Base-by-base conservation (phyloP, 2,329 filamentous ascomycete genomes). In the Neofusicoccum umdonicola region DNA sequence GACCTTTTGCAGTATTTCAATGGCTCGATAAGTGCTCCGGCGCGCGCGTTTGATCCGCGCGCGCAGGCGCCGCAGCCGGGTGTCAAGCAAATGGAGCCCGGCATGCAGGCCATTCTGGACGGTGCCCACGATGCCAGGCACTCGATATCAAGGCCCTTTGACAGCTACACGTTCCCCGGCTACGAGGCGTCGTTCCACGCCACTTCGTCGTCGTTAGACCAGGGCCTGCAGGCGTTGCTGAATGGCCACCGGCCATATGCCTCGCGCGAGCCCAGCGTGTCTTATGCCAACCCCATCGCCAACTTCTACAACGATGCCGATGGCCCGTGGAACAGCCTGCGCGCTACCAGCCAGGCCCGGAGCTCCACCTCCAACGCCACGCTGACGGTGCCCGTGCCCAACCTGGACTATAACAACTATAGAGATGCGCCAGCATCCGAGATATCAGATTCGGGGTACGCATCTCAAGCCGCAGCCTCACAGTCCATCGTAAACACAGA, bases 361-460 rank as follows among this genome's bases (percentile, higher is more conserved):
- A 22, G n/a, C 56, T 47, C 42, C 3, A 19, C 56, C 4, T 7
- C 54, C 39, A 45, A 42, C 5, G 41, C 41, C 27, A 11, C 56
- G 2, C 34, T 62, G 44, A 13, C 58, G 11, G 45, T 62, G 34
- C 45, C 57, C 7, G 44, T 41, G 1, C 54, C 56, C 15, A 67
- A 67, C 34, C 56, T 67, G 50, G 66, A 68, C n/a, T 72, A 68
- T 41, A 51, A 52, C 52, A 34, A 54, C 15, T 71, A 70, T 42
- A 69, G 68, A 37, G 65, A 68, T 19, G 57, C 58, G 8, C 67
- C 69, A 44, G 65, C 56, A 45, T 74, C 73, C 9, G 73, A 75
- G 17, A 42, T 71, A 47, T 71, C 72, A 34, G 75, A 77, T 58
- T 77, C 75, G 48, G 76, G 74, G 4, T 78, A 77, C 48, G 63